phyloP scores from a whole-genome alignment of 1,284 basidiomycete species.

The Malassezia sympodialis region DNA sequence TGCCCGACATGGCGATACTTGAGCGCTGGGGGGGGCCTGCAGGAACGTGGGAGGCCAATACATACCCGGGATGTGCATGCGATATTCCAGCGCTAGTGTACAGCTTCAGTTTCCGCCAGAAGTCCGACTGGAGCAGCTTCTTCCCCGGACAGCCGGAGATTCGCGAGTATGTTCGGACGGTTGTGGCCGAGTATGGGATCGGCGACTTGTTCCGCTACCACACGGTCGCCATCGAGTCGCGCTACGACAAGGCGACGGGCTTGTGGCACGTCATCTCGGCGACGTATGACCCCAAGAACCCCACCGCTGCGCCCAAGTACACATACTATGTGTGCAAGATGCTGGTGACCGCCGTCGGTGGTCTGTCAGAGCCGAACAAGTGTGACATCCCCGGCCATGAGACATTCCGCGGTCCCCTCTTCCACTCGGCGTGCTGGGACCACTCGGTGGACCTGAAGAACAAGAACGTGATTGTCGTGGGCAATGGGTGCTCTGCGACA shows the following conservation, averaged over 20 bases:
- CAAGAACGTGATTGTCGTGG: conserved; percentile 47
- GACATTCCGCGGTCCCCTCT: conserved; percentile 37
- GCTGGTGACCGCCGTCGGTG: conserved; percentile 38
- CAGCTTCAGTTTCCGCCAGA: conserved; percentile 41
- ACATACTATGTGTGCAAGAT: conserved; percentile 41
- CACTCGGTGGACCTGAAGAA: conserved; percentile 36
- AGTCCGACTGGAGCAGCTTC: conserved; percentile 37
- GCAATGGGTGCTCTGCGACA: conserved; percentile 43
- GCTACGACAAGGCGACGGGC: conserved; percentile 32
- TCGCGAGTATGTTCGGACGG: conserved; percentile 30
- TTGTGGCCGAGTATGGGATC: conserved; percentile 32
- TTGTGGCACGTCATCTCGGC: conserved; percentile 40
- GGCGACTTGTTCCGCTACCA: conserved; percentile 27
- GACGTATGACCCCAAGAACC: conserved; percentile 16
- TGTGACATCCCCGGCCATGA: conserved; percentile 38
- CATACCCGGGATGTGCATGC: conserved; percentile 39
- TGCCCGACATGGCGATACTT: conserved; percentile 33
- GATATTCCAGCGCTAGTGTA: conserved; percentile 46
- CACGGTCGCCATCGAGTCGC: conserved; percentile 29
- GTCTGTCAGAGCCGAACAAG: conserved; percentile 36
- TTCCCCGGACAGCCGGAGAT: conserved; percentile 35
- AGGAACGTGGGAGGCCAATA: conserved; percentile 36
- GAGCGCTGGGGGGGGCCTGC: conserved; percentile 24
- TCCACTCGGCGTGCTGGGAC: conserved; percentile 49
- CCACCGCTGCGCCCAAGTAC: conserved; percentile 3